Evolutionary conservation across 2,329 filamentous ascomycete species (phyloP).

Genomic region (Orbilia blumenaviensis): DNA sequence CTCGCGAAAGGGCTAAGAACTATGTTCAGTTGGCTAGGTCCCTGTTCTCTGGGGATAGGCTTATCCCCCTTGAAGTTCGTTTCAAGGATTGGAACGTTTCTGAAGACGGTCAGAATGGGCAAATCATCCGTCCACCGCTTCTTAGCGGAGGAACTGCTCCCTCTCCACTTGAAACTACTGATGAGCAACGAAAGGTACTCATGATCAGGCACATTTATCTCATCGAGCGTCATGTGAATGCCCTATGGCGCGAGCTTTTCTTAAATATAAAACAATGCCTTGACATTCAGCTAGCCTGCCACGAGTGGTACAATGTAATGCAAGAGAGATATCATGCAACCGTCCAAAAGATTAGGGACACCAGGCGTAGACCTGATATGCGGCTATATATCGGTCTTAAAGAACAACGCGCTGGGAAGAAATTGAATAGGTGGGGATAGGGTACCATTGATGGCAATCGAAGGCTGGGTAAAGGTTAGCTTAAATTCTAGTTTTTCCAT

Average conservation of each 20-base stretch:
- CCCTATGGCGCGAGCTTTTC: slow-evolving; percentile 13
- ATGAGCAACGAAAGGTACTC: not conserved
- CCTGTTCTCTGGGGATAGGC: not conserved
- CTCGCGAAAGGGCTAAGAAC: not conserved
- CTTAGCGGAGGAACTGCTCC: not conserved
- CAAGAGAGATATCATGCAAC: not conserved
- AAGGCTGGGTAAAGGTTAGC: too few species aligned
- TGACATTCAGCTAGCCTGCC: slow-evolving; percentile 14
- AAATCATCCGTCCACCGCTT: not conserved
- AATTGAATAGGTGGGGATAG: not conserved
- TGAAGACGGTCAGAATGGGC: not conserved
- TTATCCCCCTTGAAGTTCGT: not conserved
- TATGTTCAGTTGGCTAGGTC: not conserved
- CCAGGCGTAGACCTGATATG: slow-evolving; percentile 8
- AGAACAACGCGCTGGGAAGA: not conserved
- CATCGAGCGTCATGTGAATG: slow-evolving; percentile 4
- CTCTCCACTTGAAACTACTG: not conserved
- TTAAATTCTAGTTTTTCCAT: too few species aligned
- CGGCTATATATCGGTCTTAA: slow-evolving; percentile 8
- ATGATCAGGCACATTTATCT: not conserved
- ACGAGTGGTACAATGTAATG: slow-evolving; percentile 4
- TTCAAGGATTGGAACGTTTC: not conserved
- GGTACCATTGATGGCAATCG: too few species aligned
- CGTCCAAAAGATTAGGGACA: slow-evolving; percentile 6
- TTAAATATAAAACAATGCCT: not conserved